phyloP scores from a whole-genome alignment of 768 basidiomycete species.

The Termitomyces heimii region DNA sequence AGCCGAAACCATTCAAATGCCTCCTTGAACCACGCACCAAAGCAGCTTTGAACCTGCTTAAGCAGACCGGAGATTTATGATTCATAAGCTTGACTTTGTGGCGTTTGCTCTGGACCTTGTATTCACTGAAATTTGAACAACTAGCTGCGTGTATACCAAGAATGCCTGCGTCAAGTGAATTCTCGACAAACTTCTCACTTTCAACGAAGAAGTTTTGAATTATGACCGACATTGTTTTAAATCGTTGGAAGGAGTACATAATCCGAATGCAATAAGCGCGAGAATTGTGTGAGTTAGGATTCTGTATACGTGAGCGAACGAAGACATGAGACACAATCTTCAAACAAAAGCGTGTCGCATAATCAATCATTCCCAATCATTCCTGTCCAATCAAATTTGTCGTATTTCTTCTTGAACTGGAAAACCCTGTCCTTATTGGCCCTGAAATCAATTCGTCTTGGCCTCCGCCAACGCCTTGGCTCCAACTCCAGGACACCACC shows the following conservation, averaged over 20 bases:
- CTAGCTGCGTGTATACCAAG: not conserved
- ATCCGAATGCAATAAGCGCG: not conserved
- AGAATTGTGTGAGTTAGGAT: not conserved
- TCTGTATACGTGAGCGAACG: not conserved
- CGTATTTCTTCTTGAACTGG: conserved; percentile 70
- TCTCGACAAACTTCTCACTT: not conserved
- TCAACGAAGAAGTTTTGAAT: not conserved
- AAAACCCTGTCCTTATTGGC: conserved; percentile 66
- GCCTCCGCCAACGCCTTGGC: conserved; percentile 79
- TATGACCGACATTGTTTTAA: not conserved
- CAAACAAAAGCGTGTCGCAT: not conserved
- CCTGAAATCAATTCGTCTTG: conserved; percentile 64
- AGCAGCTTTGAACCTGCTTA: not conserved
- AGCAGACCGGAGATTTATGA: not conserved
- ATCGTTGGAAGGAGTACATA: not conserved
- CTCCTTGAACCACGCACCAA: conserved; percentile 16
- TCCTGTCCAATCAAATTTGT: conserved; percentile 76
- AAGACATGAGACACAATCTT: not conserved
- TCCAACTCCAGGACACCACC: conserved; percentile 88
- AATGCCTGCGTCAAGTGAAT: not conserved
- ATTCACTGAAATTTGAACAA: not conserved
- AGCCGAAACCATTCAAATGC: conserved; percentile 22
- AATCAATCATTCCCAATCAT: conserved; percentile 44
- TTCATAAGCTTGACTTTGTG: not conserved
- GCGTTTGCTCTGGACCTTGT: not conserved